A percentile compares a stretch with the other conserved stretches of the same genome.
phyloP scores from a whole-genome alignment of 1,284 basidiomycete species.

The Cryptococcus hybrid region DNA sequence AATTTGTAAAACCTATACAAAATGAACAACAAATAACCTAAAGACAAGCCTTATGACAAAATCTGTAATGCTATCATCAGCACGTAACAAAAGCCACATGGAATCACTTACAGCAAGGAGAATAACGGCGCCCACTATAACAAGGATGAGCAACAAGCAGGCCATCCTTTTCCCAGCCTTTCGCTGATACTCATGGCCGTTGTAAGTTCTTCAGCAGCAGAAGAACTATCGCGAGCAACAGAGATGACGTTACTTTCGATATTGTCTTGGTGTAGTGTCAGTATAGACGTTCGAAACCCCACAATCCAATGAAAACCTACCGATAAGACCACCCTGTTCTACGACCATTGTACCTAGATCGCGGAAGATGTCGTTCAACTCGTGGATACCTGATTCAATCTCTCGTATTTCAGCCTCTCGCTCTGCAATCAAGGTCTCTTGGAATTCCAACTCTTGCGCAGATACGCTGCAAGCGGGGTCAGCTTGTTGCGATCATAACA shows the following conservation, averaged over 20 bases:
- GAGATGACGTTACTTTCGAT: conserved; percentile 93
- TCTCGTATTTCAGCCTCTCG: conserved; percentile 93
- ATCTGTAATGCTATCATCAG: conserved; percentile 1
- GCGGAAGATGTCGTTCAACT: conserved; percentile 94
- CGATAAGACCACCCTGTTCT: conserved; percentile 93
- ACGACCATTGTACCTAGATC: conserved; percentile 92
- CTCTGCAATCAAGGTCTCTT: conserved; percentile 93
- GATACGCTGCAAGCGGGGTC: conserved; percentile 58
- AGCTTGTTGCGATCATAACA: neutral
- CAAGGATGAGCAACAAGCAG: conserved; percentile 84
- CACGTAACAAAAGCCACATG: neutral
- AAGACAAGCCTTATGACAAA: neutral
- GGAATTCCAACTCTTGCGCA: conserved; percentile 91
- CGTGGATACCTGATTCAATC: conserved; percentile 96
- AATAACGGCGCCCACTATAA: conserved; percentile 84
- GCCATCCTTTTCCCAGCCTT: conserved; percentile 87
- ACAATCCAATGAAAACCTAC: conserved; percentile 54
- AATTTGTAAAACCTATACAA: too few relatives aligned
- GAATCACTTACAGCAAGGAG: conserved; percentile 68
- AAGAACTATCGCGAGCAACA: conserved; percentile 77
- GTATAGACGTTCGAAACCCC: neutral
- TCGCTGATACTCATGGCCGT: conserved; percentile 94
- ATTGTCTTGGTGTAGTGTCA: conserved; percentile 64
- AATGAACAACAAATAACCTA: too few relatives aligned
- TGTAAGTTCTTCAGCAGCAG: conserved; percentile 81